Evolutionary conservation across 2,329 filamentous ascomycete species (phyloP).

Genomic region (Fusarium metavorans): DNA sequence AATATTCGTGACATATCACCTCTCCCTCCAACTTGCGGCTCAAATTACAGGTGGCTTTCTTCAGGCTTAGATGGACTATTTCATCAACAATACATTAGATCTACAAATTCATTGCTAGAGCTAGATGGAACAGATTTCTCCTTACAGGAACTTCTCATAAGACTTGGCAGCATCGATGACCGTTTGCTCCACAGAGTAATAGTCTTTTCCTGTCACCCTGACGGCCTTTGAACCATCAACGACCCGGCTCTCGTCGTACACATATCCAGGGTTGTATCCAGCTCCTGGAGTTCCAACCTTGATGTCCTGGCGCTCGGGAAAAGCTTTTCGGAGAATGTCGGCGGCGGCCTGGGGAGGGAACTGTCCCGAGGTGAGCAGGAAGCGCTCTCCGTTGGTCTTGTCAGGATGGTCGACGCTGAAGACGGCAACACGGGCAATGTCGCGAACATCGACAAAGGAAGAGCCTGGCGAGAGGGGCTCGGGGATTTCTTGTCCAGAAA

Average conservation of each 20-base stretch:
- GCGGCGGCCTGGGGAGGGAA: slow-evolving; percentile 40
- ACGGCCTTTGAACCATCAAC: slow-evolving; percentile 38
- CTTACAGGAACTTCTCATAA: slow-evolving; percentile 35
- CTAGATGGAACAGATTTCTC: not conserved
- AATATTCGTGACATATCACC: no score
- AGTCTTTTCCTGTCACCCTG: slow-evolving; percentile 31
- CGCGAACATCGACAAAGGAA: slow-evolving; percentile 40
- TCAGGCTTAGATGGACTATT: not conserved
- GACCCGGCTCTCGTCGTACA: slow-evolving; percentile 13
- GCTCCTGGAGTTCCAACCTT: slow-evolving; percentile 35
- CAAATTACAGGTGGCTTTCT: not conserved
- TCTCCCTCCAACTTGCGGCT: not conserved
- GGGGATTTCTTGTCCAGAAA: slow-evolving; percentile 40
- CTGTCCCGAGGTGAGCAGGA: slow-evolving; percentile 29
- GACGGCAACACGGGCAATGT: slow-evolving; percentile 37
- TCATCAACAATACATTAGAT: not conserved
- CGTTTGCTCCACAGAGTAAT: slow-evolving; percentile 31
- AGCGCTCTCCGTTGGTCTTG: slow-evolving; percentile 37
- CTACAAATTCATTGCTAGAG: not conserved
- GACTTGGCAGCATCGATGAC: slow-evolving; percentile 40
- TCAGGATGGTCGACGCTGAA: slow-evolving; percentile 37
- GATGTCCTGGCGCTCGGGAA: slow-evolving; percentile 29
- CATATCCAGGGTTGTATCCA: slow-evolving; percentile 31
- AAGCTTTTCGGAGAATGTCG: slow-evolving; percentile 41
- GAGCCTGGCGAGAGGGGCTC: slow-evolving; percentile 18